phyloP scores from a whole-genome alignment of 768 basidiomycete genomes.

The Macrolepiota fuliginosa region DNA sequence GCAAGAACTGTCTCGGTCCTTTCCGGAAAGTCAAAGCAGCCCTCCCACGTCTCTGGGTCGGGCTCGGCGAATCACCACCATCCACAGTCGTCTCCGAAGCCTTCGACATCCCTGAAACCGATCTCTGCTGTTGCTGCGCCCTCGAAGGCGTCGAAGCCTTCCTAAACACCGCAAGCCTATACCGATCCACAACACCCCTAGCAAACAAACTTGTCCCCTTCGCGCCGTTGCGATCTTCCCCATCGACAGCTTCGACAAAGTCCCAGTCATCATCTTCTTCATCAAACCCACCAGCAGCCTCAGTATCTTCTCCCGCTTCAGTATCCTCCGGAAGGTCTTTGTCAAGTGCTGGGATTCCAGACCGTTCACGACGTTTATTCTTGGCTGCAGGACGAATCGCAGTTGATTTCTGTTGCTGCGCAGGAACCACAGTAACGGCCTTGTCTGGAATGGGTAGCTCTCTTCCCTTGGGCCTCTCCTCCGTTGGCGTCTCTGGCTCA shows the following conservation, averaged over 20 bases:
- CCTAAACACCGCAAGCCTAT: constrained; percentile 81
- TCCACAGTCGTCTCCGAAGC: constrained; percentile 42
- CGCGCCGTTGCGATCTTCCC: constrained; percentile 81
- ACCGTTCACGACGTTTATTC: constrained; percentile 68
- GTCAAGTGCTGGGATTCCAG: constrained; percentile 80
- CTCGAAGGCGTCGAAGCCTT: constrained; percentile 66
- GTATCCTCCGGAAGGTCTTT: constrained; percentile 47
- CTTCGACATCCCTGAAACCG: constrained; percentile 58
- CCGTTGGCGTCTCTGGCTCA: constrained; percentile 14
- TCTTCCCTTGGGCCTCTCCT: constrained; percentile 1
- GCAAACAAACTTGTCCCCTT: constrained; percentile 83
- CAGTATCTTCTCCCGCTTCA: constrained; percentile 47
- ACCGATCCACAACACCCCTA: constrained; percentile 88
- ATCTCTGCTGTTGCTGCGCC: constrained; percentile 35
- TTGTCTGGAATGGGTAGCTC: constrained; percentile 21
- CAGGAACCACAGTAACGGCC: neutral
- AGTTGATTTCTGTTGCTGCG: constrained; percentile 20
- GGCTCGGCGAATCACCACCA: constrained; percentile 42
- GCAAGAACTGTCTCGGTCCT: constrained; percentile 68
- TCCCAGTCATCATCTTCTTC: constrained; percentile 90
- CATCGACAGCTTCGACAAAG: constrained; percentile 76
- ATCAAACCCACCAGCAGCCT: constrained; percentile 35
- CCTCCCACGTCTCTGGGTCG: constrained; percentile 65
- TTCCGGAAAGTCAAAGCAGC: constrained; percentile 65
- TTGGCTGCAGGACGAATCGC: constrained; percentile 23